phyloP scores from a whole-genome alignment of 75 land plant species.

The Larix kaempferi region DNA sequence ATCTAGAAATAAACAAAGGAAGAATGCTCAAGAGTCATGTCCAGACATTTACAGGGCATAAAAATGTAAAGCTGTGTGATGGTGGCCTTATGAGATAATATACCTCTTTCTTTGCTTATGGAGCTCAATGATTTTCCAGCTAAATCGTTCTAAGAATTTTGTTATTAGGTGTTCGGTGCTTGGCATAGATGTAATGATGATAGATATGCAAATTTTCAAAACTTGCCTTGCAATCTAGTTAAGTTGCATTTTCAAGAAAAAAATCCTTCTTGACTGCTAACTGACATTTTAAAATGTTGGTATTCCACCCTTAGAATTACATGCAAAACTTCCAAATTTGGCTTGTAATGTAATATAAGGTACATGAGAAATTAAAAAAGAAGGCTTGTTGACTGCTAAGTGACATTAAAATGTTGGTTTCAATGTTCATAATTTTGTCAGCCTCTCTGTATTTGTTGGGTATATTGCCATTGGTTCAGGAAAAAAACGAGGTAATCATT shows the following conservation, averaged over 20 bases:
- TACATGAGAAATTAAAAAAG: too few species aligned
- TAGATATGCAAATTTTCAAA: neutral
- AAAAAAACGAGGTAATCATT: constrained; percentile 68
- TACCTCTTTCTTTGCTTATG: neutral
- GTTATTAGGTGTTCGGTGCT: neutral
- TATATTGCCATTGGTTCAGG: constrained; percentile 83
- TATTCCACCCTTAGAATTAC: too few species aligned
- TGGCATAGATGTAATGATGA: neutral
- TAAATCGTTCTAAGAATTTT: neutral
- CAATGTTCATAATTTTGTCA: constrained; percentile 70
- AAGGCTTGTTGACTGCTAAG: too few species aligned
- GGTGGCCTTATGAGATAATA: neutral
- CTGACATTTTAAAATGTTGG: neutral
- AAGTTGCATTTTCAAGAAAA: neutral
- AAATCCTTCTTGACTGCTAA: neutral
- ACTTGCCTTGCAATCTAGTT: neutral
- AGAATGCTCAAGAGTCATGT: constrained; percentile 45
- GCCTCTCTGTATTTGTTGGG: constrained; percentile 71
- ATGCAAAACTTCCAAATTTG: too few species aligned
- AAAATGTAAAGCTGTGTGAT: constrained; percentile 60
- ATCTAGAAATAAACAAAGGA: constrained; percentile 45
- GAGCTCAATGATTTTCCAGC: neutral
- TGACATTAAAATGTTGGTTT: neutral
- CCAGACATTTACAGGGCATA: constrained; percentile 71
- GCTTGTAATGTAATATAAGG: neutral